Evolutionary conservation across 129 eudicot genomes (phyloP).

Genomic region (Escallonia rubra): DNA sequence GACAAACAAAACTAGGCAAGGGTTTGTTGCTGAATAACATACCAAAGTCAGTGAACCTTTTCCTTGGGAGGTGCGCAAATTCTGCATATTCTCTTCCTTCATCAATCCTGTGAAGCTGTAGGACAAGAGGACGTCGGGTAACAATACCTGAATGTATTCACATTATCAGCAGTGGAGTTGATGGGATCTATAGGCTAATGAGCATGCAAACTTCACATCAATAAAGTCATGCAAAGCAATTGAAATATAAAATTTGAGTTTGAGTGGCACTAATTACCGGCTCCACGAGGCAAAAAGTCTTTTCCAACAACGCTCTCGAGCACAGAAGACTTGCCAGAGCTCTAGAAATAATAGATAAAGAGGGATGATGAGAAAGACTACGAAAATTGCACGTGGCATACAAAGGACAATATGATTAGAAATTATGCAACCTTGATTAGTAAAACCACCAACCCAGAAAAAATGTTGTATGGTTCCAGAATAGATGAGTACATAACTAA

Average conservation of each 20-base stretch:
- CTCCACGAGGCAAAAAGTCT: constrained; percentile 98
- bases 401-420: not conserved
- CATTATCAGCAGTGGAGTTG: not conserved
- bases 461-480: not conserved
- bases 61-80: constrained; percentile 84
- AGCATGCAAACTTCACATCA: not conserved
- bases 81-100: constrained; percentile 91
- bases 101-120: constrained; percentile 77
- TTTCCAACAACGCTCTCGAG: constrained; percentile 90
- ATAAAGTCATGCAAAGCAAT: not conserved
- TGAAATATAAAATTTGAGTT: not conserved
- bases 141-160: constrained; percentile 66
- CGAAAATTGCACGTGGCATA: not conserved
- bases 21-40: constrained; percentile 5
- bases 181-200: not conserved
- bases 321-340: constrained; percentile 96
- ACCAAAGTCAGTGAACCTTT: constrained; percentile 83
- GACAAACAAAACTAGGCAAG: not conserved
- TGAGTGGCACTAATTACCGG: constrained; percentile 41
- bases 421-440: not conserved
- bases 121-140: constrained; percentile 99
- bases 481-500: not conserved
- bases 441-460: not conserved
- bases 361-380: not conserved
- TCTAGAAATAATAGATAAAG: constrained; percentile 32